Conservation (phyloP, 129 eudicot species). For the Artemisia annua region DNA sequence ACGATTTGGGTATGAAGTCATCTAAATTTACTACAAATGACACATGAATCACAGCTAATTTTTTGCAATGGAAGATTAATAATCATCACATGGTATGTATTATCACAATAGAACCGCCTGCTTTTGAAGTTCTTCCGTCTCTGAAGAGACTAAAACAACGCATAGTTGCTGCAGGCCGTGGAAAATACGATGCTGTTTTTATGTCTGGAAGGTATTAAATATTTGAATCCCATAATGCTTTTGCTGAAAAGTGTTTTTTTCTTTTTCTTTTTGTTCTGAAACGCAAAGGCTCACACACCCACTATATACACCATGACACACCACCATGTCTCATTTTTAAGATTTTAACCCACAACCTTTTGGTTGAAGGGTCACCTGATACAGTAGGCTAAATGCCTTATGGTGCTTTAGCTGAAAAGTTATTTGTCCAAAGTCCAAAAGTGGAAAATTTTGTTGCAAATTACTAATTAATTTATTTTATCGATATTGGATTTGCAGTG, state of each 20-base stretch:
- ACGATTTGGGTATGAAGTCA: constrained; percentile 79
- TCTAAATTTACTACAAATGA: neutral
- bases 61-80: constrained; percentile 11
- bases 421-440: too few relatives aligned
- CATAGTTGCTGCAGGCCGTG: constrained; percentile 81
- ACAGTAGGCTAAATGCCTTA: too few relatives aligned
- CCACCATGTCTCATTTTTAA: too few relatives aligned
- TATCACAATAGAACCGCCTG: constrained; percentile 70
- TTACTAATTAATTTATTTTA: neutral
- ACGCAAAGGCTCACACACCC: too few relatives aligned
- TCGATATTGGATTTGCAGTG: constrained; percentile 51
- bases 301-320: too few relatives aligned
- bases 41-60: neutral
- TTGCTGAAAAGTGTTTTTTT: too few relatives aligned
- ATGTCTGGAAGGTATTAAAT: constrained; percentile 90
- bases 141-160: constrained; percentile 87
- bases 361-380: neutral
- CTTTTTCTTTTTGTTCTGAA: neutral
- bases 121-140: constrained; percentile 94
- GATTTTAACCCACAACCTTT: neutral
- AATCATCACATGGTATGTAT: neutral
- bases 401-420: too few relatives aligned
- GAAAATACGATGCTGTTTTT: constrained; percentile 92
- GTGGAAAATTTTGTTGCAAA: neutral
- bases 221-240: neutral